A percentile compares a stretch with the other conserved stretches of the same genome.
phyloP scores from a whole-genome alignment of 495 filamentous ascomycete species.

The Staphylotrichum longicolle region DNA sequence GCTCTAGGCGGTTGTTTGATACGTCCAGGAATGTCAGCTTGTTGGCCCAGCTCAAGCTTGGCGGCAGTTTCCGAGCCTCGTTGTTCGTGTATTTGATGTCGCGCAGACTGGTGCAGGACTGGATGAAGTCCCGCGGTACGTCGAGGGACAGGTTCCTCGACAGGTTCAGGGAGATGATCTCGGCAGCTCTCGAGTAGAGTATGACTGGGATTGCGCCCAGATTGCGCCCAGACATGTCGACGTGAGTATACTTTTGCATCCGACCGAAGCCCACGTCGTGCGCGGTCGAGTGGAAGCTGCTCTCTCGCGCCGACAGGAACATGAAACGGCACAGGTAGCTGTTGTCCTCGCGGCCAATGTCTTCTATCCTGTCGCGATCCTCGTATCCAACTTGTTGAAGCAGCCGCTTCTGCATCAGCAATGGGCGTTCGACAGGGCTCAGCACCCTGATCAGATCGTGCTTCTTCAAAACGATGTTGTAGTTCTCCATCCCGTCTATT shows the following conservation, averaged over 20 bases:
- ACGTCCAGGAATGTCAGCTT: slow-evolving; percentile 86
- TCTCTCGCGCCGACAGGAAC: slow-evolving; percentile 83
- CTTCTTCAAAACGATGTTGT: slow-evolving; percentile 91
- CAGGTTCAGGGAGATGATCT: slow-evolving; percentile 93
- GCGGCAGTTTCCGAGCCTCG: slow-evolving; percentile 81
- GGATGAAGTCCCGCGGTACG: slow-evolving; percentile 94
- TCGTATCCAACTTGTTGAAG: slow-evolving; percentile 91
- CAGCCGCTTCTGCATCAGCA: slow-evolving; percentile 88
- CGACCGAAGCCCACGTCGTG: slow-evolving; percentile 76
- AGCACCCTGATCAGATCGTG: slow-evolving; percentile 86
- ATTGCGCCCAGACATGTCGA: slow-evolving; percentile 88
- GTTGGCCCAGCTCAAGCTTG: slow-evolving; percentile 77
- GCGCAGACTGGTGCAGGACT: slow-evolving; percentile 82
- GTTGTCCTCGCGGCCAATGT: slow-evolving; percentile 96
- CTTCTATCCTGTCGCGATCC: slow-evolving; percentile 82
- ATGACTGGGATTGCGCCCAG: slow-evolving; percentile 92
- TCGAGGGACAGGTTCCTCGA: slow-evolving; percentile 89
- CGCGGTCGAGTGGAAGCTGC: slow-evolving; percentile 59
- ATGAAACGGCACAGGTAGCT: slow-evolving; percentile 94
- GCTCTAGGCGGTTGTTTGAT: slow-evolving; percentile 87
- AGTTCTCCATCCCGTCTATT: slow-evolving; percentile 84
- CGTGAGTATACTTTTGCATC: slow-evolving; percentile 84
- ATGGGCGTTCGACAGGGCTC: slow-evolving; percentile 71
- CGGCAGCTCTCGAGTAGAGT: slow-evolving; percentile 83
- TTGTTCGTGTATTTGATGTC: slow-evolving; percentile 95